Percentiles rank a stretch among this genome's conserved stretches.
phyloP scores from a whole-genome alignment of 805 yeast genomes.

The Clavispora asparagi region DNA sequence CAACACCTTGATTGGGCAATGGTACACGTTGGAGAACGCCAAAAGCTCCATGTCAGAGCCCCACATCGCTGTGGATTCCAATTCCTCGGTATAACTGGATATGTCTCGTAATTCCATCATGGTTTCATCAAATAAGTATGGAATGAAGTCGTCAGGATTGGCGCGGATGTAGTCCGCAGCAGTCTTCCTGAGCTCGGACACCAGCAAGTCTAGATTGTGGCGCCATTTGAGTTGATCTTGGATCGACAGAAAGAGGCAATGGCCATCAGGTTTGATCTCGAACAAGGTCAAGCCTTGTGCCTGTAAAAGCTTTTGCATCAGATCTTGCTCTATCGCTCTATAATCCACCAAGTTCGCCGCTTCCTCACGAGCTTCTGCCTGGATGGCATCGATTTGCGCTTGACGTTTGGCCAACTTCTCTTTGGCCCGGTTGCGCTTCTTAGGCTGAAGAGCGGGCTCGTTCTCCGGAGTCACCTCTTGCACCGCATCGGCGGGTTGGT shows the following conservation, averaged over 20 bases:
- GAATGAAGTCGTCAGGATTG: conserved; percentile 67
- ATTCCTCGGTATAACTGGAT: conserved; percentile 60
- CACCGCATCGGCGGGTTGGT: background rate
- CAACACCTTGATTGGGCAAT: conserved; percentile 70
- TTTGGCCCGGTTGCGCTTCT: conserved; percentile 71
- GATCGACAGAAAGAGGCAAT: conserved; percentile 84
- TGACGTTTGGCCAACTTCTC: conserved; percentile 76
- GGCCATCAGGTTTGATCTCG: conserved; percentile 89
- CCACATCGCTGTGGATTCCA: conserved; percentile 85
- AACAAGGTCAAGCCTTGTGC: conserved; percentile 45
- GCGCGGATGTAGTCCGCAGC: conserved; percentile 64
- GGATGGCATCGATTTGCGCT: conserved; percentile 57
- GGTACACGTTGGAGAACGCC: conserved; percentile 68
- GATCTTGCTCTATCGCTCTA: conserved; percentile 65
- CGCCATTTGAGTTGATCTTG: conserved; percentile 67
- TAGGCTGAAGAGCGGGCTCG: conserved; percentile 13
- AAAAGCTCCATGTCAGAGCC: conserved; percentile 92
- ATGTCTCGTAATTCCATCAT: conserved; percentile 62
- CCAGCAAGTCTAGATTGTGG: conserved; percentile 30
- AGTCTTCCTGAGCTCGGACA: conserved; percentile 52
- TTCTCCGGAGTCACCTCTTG: background rate
- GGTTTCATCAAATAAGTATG: conserved; percentile 77
- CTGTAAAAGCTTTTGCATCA: conserved; percentile 50
- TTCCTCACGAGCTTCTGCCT: conserved; percentile 66
- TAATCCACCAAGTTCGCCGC: conserved; percentile 63